Base-by-base conservation (phyloP, 2,329 filamentous ascomycete genomes). In the Nothopassalora personata region DNA sequence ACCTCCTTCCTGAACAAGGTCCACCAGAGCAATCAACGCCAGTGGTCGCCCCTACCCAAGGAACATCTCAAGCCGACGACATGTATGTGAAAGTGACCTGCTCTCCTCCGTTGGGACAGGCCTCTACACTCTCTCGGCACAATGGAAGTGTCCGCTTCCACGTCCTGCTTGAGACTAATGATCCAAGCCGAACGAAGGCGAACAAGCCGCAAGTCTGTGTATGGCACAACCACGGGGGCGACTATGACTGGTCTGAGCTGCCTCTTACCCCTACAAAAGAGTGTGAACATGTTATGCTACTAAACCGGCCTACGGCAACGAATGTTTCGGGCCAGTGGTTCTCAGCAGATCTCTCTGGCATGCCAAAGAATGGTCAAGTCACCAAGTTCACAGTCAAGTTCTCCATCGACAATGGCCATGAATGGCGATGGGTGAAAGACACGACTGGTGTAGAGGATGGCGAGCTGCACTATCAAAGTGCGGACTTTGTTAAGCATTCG, bases 21-120 rank as follows among this genome's bases (percentile, higher is more conserved):
- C 71, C 72, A 18, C 68, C 71, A 11, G 61, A 66, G n/a, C 64
- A 63, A 48, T 49, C 49, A 19, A 64, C 64, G 46, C 59, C 69
- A 19, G 60, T 62, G 1, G 61, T 63, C 50, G 60, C 58, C 13
- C 60, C 60, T 8, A 53, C 54, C 3, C 54, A 60, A 18, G 58
- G 56, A 31, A 58, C 62, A 18, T 60, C 57, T 10, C 49, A 51
- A 19, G 54, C 59, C 30, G 61, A 66, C 53, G 61, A 64, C 36
- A 79, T 82, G 73, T 81, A 81, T 69, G 80, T 82, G 23, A 77
- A 79, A 61, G 73, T 88, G 13, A 81, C 79, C 5, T 84, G 80
- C 60, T 86, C 85, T 68, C 92, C 92, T 11, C 84, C 90, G 1
- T 74, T 96, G 54, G 90, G 87, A 1, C 89, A 92, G 70, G 81